phyloP scores from a whole-genome alignment of 176 grass and related monocot species.

The Oryza rufipogon region DNA sequence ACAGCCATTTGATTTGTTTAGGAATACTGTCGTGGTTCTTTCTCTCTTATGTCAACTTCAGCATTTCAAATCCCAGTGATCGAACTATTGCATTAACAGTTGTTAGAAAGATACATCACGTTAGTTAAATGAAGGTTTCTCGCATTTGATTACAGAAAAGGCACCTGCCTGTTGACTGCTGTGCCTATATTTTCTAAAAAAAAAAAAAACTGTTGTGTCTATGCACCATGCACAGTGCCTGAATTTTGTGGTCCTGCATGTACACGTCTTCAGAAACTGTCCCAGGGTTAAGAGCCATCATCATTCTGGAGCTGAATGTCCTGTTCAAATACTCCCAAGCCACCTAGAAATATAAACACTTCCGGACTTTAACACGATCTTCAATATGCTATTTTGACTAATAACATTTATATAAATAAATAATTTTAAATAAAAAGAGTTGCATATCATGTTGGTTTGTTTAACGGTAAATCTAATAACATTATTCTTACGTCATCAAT shows the following conservation, averaged over 20 bases:
- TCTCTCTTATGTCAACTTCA: slow-evolving; percentile 37
- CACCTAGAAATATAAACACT: too few species aligned
- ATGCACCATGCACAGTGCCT: background rate
- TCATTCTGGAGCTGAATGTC: background rate
- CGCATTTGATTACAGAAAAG: background rate
- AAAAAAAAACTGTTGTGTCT: background rate
- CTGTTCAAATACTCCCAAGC: too few species aligned
- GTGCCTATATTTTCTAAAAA: too few species aligned
- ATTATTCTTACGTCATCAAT: too few species aligned
- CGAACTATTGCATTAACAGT: background rate
- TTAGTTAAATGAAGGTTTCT: background rate
- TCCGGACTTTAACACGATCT: too few species aligned
- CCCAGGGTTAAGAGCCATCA: background rate
- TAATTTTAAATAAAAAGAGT: too few species aligned
- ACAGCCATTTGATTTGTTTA: slow-evolving; percentile 2
- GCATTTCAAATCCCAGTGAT: background rate
- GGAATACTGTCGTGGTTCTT: background rate
- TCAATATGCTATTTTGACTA: too few species aligned
- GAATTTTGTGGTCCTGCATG: slow-evolving; percentile 4
- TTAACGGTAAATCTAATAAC: too few species aligned
- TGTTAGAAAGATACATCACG: background rate
- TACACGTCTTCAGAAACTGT: background rate
- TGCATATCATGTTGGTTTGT: too few species aligned
- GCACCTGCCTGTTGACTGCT: background rate
- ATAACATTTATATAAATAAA: too few species aligned